Evolutionary conservation across 148 eudicot species (phyloP).

Genomic region (Silene conica): DNA sequence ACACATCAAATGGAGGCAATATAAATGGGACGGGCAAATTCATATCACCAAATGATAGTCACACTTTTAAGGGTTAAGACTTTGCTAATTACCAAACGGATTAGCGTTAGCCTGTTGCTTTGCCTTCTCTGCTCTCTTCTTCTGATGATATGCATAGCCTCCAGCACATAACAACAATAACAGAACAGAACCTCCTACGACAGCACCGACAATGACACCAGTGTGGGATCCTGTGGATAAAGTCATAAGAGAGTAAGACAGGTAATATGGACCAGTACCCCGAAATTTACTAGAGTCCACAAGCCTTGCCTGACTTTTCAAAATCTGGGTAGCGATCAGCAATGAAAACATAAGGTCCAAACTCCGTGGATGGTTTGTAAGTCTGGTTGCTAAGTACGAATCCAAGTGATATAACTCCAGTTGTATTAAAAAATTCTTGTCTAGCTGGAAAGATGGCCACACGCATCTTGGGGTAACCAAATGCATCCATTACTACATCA

Average conservation of each 20-base stretch:
- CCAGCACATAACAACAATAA: constrained; percentile 41
- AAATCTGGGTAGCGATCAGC: constrained; percentile 30
- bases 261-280: too few relatives aligned
- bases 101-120: constrained; percentile 37
- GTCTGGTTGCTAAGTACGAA: constrained; percentile 54
- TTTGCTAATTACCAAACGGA: constrained; percentile 36
- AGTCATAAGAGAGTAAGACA: too few relatives aligned
- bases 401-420: constrained; percentile 47
- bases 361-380: constrained; percentile 39
- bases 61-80: background rate
- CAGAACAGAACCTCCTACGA: constrained; percentile 39
- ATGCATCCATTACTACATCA: constrained; percentile 30
- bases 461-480: constrained; percentile 35
- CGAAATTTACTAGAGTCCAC: background rate
- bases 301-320: constrained; percentile 29
- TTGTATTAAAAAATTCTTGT: constrained; percentile 42
- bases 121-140: constrained; percentile 47
- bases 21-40: too few relatives aligned
- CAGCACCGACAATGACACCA: constrained; percentile 41
- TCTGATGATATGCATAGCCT: constrained; percentile 49
- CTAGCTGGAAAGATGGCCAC: constrained; percentile 56
- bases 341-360: constrained; percentile 58
- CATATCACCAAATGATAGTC: background rate
- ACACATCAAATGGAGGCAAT: too few relatives aligned
- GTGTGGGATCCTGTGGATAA: background rate